These are phyloP conservation scores for Cyberlindnera amylophila DNA, from an alignment of 805 yeast genomes.

Conservation along the genomic window DNA sequence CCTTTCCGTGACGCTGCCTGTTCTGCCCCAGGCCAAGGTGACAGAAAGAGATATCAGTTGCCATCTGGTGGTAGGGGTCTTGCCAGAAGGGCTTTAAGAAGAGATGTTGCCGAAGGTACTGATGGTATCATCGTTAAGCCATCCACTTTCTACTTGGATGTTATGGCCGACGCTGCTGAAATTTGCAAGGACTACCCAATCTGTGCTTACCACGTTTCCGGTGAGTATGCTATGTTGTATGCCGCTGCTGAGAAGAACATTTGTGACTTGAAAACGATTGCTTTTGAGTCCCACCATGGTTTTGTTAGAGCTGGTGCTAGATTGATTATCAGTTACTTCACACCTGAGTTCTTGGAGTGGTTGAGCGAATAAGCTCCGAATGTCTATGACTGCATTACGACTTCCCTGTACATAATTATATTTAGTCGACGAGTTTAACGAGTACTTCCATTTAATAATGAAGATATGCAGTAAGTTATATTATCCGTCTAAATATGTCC, in stretches of 20 bases:
- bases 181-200: slow-evolving; percentile 82
- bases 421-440: no score
- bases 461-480: not conserved
- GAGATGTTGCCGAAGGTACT: slow-evolving; percentile 90
- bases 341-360: slow-evolving; percentile 97
- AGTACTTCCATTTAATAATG: no score
- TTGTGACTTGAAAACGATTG: slow-evolving; percentile 71
- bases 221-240: slow-evolving; percentile 96
- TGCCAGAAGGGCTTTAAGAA: slow-evolving; percentile 82
- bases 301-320: slow-evolving; percentile 95
- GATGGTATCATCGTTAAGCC: slow-evolving; percentile 97
- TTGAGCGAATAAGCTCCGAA: slow-evolving; percentile 42
- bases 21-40: slow-evolving; percentile 84
- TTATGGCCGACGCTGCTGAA: slow-evolving; percentile 82
- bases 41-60: slow-evolving; percentile 87
- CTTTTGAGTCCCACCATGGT: slow-evolving; percentile 87
- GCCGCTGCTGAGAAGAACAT: slow-evolving; percentile 97
- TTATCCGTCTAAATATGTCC: no score
- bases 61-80: slow-evolving; percentile 92
- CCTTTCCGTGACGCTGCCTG: slow-evolving; percentile 99
- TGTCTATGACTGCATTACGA: not conserved
- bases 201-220: slow-evolving; percentile 94
- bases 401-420: not conserved
- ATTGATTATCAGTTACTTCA: slow-evolving; percentile 83
- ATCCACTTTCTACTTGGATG: slow-evolving; percentile 89